These are phyloP conservation scores for Diaporthe nobilis DNA, from an alignment of 2,329 filamentous ascomycete species.

Conservation along the genomic window DNA sequence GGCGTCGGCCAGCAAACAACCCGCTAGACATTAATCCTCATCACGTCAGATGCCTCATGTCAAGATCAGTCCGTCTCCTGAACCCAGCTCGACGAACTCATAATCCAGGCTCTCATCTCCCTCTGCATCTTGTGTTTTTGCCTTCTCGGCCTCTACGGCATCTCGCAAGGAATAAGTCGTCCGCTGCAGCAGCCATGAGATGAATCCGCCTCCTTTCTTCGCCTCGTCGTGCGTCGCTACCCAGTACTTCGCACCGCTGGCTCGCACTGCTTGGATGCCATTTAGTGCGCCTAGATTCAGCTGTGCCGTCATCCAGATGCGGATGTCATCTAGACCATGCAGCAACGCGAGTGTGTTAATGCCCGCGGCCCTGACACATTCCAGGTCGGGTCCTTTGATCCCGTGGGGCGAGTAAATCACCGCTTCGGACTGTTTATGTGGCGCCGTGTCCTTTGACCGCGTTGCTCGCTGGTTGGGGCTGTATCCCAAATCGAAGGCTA, in stretches of 20 bases:
- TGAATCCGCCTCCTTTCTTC: slow-evolving; percentile 70
- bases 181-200: slow-evolving; percentile 64
- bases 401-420: slow-evolving; percentile 77
- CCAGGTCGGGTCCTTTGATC: slow-evolving; percentile 63
- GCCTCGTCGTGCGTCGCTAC: slow-evolving; percentile 76
- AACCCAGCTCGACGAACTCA: slow-evolving; percentile 66
- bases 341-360: slow-evolving; percentile 70
- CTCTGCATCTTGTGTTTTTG: slow-evolving; percentile 42
- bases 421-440: slow-evolving; percentile 59
- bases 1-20: neutral
- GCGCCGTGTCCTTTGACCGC: slow-evolving; percentile 41
- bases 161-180: slow-evolving; percentile 61
- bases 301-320: slow-evolving; percentile 64
- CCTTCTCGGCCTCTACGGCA: slow-evolving; percentile 55
- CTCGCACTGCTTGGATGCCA: slow-evolving; percentile 68
- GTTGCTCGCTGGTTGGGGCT: slow-evolving; percentile 36
- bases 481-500: slow-evolving; percentile 61
- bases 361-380: slow-evolving; percentile 56
- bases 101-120: slow-evolving; percentile 54
- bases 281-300: slow-evolving; percentile 76
- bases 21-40: neutral
- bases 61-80: slow-evolving; percentile 69
- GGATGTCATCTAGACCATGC: slow-evolving; percentile 75
- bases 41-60: slow-evolving; percentile 47
- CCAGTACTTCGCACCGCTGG: slow-evolving; percentile 72